Conservation (phyloP, 2,329 filamentous ascomycete genomes). For the Didymellaceae sp. region DNA sequence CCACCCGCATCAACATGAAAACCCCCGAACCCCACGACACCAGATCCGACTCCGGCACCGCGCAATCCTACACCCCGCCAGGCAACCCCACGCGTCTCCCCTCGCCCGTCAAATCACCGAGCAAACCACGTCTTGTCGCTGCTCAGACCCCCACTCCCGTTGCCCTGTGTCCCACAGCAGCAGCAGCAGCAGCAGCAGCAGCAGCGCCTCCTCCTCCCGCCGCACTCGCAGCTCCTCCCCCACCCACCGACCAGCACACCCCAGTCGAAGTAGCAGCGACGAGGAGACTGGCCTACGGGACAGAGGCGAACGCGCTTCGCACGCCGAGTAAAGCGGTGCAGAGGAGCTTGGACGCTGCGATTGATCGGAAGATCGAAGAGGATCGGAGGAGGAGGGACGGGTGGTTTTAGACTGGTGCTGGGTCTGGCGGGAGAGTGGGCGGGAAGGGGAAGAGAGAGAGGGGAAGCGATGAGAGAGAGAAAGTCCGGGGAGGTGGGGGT, state of each 20-base stretch:
- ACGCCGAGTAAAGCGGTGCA: constrained; percentile 35
- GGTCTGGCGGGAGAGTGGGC: too few species aligned
- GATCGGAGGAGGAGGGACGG: constrained; percentile 18
- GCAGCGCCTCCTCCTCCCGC: not conserved
- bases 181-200: not conserved
- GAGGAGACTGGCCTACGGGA: not conserved
- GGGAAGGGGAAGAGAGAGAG: too few species aligned
- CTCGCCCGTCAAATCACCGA: constrained; percentile 4
- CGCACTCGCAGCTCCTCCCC: not conserved
- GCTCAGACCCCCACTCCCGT: too few species aligned
- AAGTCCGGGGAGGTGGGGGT: too few species aligned
- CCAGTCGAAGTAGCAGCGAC: not conserved
- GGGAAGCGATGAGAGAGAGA: too few species aligned
- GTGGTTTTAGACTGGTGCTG: constrained; percentile 3
- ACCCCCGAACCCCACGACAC: not conserved
- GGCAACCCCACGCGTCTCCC: constrained; percentile 17
- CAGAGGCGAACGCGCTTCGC: constrained; percentile 23
- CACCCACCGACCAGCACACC: too few species aligned
- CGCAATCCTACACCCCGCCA: constrained; percentile 14
- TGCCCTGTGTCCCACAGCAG: not conserved
- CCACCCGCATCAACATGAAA: not conserved
- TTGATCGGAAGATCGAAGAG: constrained; percentile 36
- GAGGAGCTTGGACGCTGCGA: constrained; percentile 28
- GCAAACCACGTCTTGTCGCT: constrained; percentile 2
- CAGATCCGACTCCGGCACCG: not conserved